These are phyloP conservation scores for Castanea mollissima DNA, from an alignment of 306 rosid genomes.

Conservation along the genomic window DNA sequence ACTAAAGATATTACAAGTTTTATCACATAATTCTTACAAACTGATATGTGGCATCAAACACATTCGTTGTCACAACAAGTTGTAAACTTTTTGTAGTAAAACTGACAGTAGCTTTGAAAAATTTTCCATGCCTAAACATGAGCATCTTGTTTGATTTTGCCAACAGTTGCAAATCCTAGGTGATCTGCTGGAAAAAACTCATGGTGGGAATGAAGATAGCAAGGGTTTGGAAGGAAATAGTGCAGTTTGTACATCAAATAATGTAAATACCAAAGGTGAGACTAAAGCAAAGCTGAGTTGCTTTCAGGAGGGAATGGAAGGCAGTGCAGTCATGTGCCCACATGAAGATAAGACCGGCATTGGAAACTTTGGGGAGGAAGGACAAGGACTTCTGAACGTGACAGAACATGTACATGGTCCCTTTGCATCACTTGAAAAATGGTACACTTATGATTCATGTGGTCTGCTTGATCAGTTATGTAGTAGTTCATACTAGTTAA, in stretches of 20 bases:
- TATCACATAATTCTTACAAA: no score
- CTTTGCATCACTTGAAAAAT: slow-evolving; percentile 51
- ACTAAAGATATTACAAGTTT: no score
- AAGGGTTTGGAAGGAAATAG: slow-evolving; percentile 27
- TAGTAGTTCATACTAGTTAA: slow-evolving; percentile 56
- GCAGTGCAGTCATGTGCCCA: slow-evolving; percentile 21
- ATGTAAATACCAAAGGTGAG: slow-evolving; percentile 28
- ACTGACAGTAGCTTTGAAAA: no score
- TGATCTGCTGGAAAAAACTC: slow-evolving; percentile 35
- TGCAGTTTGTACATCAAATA: slow-evolving; percentile 37
- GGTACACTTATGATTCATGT: slow-evolving; percentile 52
- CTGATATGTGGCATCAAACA: no score
- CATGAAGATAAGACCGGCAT: slow-evolving; percentile 28
- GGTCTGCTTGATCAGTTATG: slow-evolving; percentile 48
- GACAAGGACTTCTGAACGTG: slow-evolving; percentile 36
- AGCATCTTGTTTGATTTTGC: slow-evolving; percentile 15
- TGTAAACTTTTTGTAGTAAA: no score
- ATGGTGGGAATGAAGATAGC: slow-evolving; percentile 24
- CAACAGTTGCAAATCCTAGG: slow-evolving; percentile 60
- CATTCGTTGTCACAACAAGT: no score
- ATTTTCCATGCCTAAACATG: not conserved
- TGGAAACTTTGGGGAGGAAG: slow-evolving; percentile 35
- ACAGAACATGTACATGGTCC: slow-evolving; percentile 39
- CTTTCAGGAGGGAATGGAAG: slow-evolving; percentile 36
- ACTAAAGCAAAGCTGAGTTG: slow-evolving; percentile 28